These are phyloP conservation scores for Sutorius australiensis DNA, from an alignment of 768 basidiomycete genomes.

Conservation along the genomic window DNA sequence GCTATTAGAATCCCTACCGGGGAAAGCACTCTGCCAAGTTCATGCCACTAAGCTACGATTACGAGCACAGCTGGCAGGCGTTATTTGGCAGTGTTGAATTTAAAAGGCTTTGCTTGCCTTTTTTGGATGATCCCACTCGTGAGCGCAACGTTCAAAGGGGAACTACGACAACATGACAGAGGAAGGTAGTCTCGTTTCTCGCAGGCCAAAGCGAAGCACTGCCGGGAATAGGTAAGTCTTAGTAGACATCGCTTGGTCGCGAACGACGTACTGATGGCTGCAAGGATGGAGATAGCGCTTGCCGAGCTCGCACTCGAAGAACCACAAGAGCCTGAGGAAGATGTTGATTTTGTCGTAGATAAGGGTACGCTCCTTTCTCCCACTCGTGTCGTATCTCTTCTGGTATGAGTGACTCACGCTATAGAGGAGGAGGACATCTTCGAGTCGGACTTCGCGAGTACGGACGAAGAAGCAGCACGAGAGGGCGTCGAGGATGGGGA, in stretches of 20 bases:
- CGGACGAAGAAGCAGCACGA: conserved; percentile 63
- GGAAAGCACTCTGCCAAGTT: too few relatives aligned
- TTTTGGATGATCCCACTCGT: neutral
- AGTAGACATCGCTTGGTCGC: neutral
- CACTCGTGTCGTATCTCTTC: neutral
- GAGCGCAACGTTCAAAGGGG: neutral
- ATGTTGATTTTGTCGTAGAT: conserved; percentile 63
- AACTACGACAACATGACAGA: conserved; percentile 13
- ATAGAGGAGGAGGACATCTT: conserved; percentile 80
- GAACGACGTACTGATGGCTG: conserved; percentile 4
- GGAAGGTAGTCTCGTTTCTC: conserved; percentile 38
- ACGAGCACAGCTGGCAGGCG: neutral
- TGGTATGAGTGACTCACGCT: neutral
- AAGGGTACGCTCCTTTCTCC: conserved; percentile 43
- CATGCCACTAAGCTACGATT: too few relatives aligned
- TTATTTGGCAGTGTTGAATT: conserved; percentile 26
- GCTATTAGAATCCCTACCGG: too few relatives aligned
- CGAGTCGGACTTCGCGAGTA: conserved; percentile 82
- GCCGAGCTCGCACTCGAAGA: conserved; percentile 50
- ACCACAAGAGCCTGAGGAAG: conserved; percentile 63
- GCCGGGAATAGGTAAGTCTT: conserved; percentile 68
- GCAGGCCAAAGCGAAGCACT: conserved; percentile 66
- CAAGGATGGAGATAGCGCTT: conserved; percentile 73
- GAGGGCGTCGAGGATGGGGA: conserved; percentile 56
- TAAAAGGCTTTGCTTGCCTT: conserved; percentile 13